Base-by-base conservation (phyloP, 192 early-diverging fungal species). In the Piromyces sp. region DNA sequence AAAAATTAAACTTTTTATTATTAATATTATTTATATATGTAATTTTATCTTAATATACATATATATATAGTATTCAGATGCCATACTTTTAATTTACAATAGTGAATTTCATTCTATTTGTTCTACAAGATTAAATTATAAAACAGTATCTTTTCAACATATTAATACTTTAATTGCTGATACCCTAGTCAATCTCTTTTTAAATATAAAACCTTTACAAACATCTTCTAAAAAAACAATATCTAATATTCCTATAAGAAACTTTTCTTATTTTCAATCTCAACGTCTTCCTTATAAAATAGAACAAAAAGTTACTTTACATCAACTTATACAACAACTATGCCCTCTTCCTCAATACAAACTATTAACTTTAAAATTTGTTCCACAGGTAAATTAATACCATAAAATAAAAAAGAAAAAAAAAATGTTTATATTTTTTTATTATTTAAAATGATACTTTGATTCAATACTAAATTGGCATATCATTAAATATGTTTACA, bases 311-410 rank as follows among this genome's bases (percentile, higher is more conserved):
- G 13, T 51, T 1, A 51, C 17, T 1, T 5, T 82, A 0, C 81
- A 22, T 16, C 79, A 30, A 0, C 15, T 82, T 29, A 30, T 30
- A 11, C 30, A 80, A n/a, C 81, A 83, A n/a, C 17, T 82, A 19
- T 40, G 38, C n/a, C 79, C 30, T 38, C 29, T 26, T 30, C n/a
- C 79, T 15, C 22, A 26, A 13, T 83, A 58, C 17, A 40, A 40
- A 30, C 15, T 83, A 38, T 36, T 82, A 38, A 58, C 82, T 30
- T 33, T 78, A 30, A 58, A 80, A 28, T 83, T 81, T 28, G 80
- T 30, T 17, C 82, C 82, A 29, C 82, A 83, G 31, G 80, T 31
- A 80, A 38, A n/a, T n/a, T n/a, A n/a, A n/a, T n/a, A n/a, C n/a
- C n/a, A n/a, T n/a, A n/a, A n/a, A n/a, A n/a, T n/a, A n/a, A n/a